Percentiles rank a stretch among this genome's conserved stretches.
These are phyloP conservation scores for Globisporangium polare DNA, from an alignment of 352 stramenopile species.

Conservation along the genomic window DNA sequence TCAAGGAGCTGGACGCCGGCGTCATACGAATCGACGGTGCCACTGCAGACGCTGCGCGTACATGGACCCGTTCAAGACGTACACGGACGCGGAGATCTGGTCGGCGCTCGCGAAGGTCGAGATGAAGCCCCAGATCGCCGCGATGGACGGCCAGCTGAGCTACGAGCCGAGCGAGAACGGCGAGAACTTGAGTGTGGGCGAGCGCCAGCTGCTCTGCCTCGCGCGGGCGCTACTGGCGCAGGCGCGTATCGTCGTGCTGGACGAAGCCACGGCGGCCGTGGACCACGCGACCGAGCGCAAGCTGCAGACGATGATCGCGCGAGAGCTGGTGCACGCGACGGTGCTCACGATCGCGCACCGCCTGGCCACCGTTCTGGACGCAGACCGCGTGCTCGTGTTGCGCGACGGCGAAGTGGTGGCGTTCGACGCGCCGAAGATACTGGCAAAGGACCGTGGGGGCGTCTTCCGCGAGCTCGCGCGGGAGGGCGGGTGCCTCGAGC, in stretches of 20 bases:
- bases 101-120: constrained; percentile 23
- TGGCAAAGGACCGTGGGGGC: constrained; percentile 29
- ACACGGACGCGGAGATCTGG: constrained; percentile 60
- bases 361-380: constrained; percentile 96
- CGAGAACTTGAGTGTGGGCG: constrained; percentile 92
- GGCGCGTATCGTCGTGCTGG: constrained; percentile 81
- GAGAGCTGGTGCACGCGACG: constrained; percentile 89
- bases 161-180: constrained; percentile 83
- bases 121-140: constrained; percentile 48
- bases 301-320: constrained; percentile 76
- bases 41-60: constrained; percentile 81
- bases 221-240: constrained; percentile 91
- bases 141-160: constrained; percentile 48
- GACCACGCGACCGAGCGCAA: constrained; percentile 78
- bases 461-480: constrained; percentile 33
- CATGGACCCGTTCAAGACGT: constrained; percentile 51
- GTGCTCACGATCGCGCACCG: constrained; percentile 96
- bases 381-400: constrained; percentile 95
- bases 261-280: constrained; percentile 74
- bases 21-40: constrained; percentile 88
- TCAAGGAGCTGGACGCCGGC: constrained; percentile 89
- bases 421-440: constrained; percentile 65
- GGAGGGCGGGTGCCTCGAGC: constrained; percentile 39
- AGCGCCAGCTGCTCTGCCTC: constrained; percentile 95
- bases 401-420: constrained; percentile 87